phyloP scores from a whole-genome alignment of 2,329 filamentous ascomycete species.

The Metarhizium brunneum region DNA sequence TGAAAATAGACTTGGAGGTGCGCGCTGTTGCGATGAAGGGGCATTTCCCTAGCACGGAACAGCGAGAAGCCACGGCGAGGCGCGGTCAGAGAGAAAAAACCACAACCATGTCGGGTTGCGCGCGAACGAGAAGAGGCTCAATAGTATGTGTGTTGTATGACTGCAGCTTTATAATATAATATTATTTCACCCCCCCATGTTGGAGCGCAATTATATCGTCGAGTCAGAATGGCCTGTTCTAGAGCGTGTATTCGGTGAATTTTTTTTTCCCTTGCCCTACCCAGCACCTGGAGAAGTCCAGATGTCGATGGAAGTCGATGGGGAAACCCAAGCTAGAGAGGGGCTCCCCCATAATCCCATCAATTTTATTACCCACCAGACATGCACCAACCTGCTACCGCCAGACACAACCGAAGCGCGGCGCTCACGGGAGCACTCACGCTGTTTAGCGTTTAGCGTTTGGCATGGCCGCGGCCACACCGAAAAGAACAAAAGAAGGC shows the following conservation, averaged over 20 bases:
- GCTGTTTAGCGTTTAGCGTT: too few relatives aligned
- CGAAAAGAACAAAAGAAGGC: neutral
- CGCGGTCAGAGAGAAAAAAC: neutral
- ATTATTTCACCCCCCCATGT: neutral
- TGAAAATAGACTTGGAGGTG: neutral
- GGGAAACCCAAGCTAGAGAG: neutral
- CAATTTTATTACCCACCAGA: neutral
- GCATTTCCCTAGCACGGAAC: neutral
- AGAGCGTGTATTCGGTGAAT: neutral
- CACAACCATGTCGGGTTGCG: neutral
- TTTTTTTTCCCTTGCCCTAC: neutral
- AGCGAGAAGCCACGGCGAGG: neutral
- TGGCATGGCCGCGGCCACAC: neutral
- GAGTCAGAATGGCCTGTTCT: neutral
- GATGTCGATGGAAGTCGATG: neutral
- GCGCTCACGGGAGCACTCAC: too few relatives aligned
- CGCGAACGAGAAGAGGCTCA: neutral
- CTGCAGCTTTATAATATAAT: neutral
- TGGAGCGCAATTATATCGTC: neutral
- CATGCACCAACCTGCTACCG: too few relatives aligned
- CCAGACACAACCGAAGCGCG: too few relatives aligned
- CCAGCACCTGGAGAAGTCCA: neutral
- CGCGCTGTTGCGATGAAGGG: neutral
- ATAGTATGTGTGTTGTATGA: too few relatives aligned
- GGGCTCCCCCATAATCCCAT: neutral